Evolutionary conservation across 441 rosid genomes (phyloP).

Genomic region (Brassica balearica): DNA sequence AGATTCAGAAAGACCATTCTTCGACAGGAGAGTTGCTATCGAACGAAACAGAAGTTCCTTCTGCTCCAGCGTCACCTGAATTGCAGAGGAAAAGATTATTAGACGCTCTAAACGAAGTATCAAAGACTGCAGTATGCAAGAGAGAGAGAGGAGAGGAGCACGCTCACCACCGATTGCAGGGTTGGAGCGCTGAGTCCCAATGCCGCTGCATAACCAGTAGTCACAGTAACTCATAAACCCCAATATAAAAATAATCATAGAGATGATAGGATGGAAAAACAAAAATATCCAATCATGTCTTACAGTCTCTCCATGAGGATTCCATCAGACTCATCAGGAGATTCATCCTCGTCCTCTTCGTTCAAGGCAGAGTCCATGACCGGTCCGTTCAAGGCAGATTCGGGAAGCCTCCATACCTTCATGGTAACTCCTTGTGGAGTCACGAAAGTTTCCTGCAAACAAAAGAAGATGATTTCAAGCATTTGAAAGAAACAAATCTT

Average conservation of each 20-base stretch:
- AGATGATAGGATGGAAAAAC: too few relatives aligned
- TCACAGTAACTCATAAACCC: neutral
- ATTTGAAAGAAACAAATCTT: neutral
- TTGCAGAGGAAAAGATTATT: too few relatives aligned
- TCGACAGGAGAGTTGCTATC: too few relatives aligned
- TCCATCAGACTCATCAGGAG: neutral
- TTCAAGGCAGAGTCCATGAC: too few relatives aligned
- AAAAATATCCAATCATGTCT: neutral
- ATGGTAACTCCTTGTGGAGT: neutral
- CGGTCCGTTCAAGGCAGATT: neutral
- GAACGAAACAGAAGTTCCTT: too few relatives aligned
- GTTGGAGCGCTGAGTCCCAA: neutral
- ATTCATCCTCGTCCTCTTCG: too few relatives aligned
- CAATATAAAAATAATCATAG: too few relatives aligned
- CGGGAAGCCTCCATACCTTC: neutral
- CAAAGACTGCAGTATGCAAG: neutral
- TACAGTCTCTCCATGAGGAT: neutral
- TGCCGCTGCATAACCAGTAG: neutral
- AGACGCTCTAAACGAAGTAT: neutral
- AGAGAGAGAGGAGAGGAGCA: neutral
- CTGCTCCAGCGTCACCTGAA: too few relatives aligned
- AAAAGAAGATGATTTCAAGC: neutral
- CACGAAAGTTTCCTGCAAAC: neutral
- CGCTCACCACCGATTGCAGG: neutral
- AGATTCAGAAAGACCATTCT: too few relatives aligned